Percentiles rank a stretch among this genome's conserved stretches.
Conservation (phyloP, 176 grass and related monocot species). For the Oropetium thomaeum region DNA sequence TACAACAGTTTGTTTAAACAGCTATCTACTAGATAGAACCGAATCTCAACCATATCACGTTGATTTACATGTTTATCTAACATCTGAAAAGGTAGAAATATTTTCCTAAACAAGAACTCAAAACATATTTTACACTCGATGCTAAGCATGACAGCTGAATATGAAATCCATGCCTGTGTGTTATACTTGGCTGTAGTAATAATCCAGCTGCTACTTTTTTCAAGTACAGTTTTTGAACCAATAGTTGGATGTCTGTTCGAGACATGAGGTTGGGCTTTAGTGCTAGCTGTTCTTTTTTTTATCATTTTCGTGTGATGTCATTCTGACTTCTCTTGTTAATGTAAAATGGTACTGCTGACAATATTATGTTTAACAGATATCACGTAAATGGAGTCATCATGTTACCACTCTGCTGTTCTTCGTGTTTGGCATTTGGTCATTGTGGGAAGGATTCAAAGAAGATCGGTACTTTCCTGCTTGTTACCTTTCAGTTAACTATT, state of each 20-base stretch:
- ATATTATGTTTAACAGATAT: conserved; percentile 63
- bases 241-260: background rate
- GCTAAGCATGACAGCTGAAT: background rate
- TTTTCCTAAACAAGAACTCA: too few species aligned
- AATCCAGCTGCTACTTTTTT: background rate
- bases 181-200: background rate
- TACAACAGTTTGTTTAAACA: too few species aligned
- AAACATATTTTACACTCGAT: too few species aligned
- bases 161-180: background rate
- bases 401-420: conserved; percentile 90
- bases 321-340: background rate
- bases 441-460: conserved; percentile 95
- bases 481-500: background rate
- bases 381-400: conserved; percentile 93
- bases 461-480: conserved; percentile 50
- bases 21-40: background rate
- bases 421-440: conserved; percentile 89
- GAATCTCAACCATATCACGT: background rate
- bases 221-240: background rate
- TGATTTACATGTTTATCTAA: background rate
- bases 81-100: background rate
- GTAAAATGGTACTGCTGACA: conserved; percentile 14
- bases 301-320: background rate
- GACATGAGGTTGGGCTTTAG: background rate
- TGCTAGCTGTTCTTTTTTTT: background rate